These are phyloP conservation scores for Trametes maxima DNA, from an alignment of 768 basidiomycete genomes.

Conservation along the genomic window DNA sequence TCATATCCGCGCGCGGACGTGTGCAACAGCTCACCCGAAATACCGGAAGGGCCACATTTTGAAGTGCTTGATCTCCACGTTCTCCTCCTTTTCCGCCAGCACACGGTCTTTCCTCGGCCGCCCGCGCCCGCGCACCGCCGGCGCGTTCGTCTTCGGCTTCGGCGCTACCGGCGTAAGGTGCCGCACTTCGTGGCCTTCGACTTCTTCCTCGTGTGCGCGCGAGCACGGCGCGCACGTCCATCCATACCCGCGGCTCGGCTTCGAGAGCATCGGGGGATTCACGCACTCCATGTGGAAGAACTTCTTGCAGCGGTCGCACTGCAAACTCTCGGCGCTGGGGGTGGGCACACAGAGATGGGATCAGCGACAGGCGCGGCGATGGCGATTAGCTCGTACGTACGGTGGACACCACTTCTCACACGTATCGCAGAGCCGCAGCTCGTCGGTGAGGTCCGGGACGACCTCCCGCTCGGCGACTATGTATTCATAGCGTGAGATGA, in stretches of 20 bases:
- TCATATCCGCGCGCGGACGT: conserved; percentile 10
- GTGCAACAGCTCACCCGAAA: conserved; percentile 76
- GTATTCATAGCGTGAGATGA: conserved; percentile 88
- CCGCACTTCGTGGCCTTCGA: conserved; percentile 69
- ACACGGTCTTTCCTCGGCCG: conserved; percentile 75
- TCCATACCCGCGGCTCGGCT: conserved; percentile 94
- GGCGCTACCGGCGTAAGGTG: conserved; percentile 57
- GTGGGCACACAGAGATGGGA: conserved; percentile 20
- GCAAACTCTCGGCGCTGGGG: conserved; percentile 77
- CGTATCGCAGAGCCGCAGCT: conserved; percentile 79
- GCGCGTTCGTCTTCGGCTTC: conserved; percentile 74
- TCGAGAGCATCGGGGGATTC: conserved; percentile 85
- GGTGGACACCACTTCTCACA: conserved; percentile 90
- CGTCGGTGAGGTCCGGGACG: conserved; percentile 86
- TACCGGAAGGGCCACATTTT: conserved; percentile 96
- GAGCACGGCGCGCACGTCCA: conserved; percentile 98
- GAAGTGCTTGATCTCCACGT: conserved; percentile 77
- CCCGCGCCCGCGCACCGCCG: conserved; percentile 70
- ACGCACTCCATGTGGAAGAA: conserved; percentile 96
- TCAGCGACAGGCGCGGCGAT: conserved; percentile 15
- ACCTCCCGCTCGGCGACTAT: conserved; percentile 94
- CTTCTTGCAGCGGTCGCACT: conserved; percentile 89
- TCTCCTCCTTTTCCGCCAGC: conserved; percentile 78
- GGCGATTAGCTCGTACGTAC: conserved; percentile 44
- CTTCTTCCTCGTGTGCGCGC: conserved; percentile 81